Evolutionary conservation across 768 basidiomycete species (phyloP), one percentile per base, ranked within the genome.

Genomic region (Termitomyces sp.): DNA sequence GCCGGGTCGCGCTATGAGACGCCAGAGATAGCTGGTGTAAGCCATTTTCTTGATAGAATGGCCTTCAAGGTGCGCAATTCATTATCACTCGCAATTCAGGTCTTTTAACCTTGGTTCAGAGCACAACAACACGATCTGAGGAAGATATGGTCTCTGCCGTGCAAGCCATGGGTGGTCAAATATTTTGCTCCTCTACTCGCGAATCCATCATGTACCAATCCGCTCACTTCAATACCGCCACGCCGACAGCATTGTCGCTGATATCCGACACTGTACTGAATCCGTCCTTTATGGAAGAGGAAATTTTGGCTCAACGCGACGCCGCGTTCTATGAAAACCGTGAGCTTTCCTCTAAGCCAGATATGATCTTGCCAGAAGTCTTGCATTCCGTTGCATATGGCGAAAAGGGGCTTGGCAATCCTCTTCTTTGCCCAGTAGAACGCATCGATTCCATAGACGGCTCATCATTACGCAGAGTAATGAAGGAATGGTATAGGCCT

Each of bases 201-300:
- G 97, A 99, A 71, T 84, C 93, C 22, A 94, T 98, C 68, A 93
- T 97, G 90, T 99, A 98, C 70, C 97, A 98, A 73, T 96, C 96
- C 12, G 93, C 94, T 41, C 90, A 96, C 70, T 95, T 95, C 68
- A 86, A 93, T 64, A 78, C 85, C 61, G 86, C 85, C 42, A 92
- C 95, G 2, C 85, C 91, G 1, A 78, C 86, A 7, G 93, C 94
- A 12, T 70, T 99, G 52, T 88, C 89, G 30, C 83, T 98, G 61
- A 92, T 99, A 60, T 84, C 95, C 36, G 95, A 98, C 72, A 96
- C 95, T 16, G 87, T 92, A 51, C 79, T 89, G 57, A 85, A 93
- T 67, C 85, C 97, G 11, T 75, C 85, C 1, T 86, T 97, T 70
- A 71, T 82, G 20, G 73, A 77, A 0, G 90, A 91, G 55, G 97